Percentiles rank a stretch among this genome's conserved stretches.
Evolutionary conservation across 768 basidiomycete genomes (phyloP).

Genomic region (Mrakia frigida): DNA sequence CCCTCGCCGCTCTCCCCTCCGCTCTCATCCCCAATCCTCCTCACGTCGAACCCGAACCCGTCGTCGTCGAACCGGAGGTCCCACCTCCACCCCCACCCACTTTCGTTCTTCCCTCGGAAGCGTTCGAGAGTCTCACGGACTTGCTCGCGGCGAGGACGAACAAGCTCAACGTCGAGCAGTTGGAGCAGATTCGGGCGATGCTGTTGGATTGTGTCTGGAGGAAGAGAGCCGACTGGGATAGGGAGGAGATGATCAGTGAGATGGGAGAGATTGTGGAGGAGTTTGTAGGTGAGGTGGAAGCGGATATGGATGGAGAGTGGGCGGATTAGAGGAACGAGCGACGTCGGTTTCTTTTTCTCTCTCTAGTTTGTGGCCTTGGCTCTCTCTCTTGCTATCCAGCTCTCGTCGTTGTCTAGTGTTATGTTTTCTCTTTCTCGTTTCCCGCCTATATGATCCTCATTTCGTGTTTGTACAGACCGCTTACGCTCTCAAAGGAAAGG

Average conservation of each 20-base stretch:
- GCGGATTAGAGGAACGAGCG: not conserved
- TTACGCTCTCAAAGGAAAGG: no score
- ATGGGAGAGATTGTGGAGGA: constrained; percentile 39
- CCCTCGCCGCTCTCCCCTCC: no score
- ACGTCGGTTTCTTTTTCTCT: no score
- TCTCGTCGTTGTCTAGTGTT: no score
- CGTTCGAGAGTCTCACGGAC: constrained; percentile 52
- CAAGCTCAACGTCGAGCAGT: constrained; percentile 70
- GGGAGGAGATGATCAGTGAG: constrained; percentile 54
- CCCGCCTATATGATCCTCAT: no score
- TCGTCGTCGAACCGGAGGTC: not conserved
- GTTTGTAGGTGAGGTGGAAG: constrained; percentile 57
- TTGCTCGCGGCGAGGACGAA: constrained; percentile 55
- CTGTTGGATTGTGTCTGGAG: constrained; percentile 78
- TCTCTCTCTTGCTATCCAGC: no score
- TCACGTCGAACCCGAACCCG: no score
- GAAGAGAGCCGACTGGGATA: constrained; percentile 74
- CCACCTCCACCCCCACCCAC: constrained; percentile 60
- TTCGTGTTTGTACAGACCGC: no score
- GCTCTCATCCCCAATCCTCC: not conserved
- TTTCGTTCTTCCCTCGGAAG: constrained; percentile 59
- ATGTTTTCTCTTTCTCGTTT: no score
- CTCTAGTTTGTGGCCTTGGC: no score
- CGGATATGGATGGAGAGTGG: constrained; percentile 13
- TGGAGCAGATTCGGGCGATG: constrained; percentile 87